Percentiles rank a stretch among this genome's conserved stretches.
phyloP scores from a whole-genome alignment of 2,329 filamentous ascomycete genomes.

The Cladophialophora carrionii region DNA sequence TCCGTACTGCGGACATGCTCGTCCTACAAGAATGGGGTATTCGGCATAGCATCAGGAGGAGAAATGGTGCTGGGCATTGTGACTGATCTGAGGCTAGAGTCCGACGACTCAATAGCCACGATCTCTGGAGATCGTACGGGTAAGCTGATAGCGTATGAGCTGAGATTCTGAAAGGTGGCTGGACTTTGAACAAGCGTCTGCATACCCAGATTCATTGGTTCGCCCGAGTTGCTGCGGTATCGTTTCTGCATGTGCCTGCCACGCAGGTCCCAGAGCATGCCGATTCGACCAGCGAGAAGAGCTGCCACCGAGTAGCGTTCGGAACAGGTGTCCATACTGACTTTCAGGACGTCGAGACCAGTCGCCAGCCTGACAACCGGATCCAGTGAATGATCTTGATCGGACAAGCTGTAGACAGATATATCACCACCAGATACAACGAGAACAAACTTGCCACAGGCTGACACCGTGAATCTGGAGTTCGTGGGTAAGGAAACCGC shows the following conservation, averaged over 20 bases:
- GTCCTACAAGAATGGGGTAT: slow-evolving; percentile 21
- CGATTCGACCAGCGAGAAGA: slow-evolving; percentile 63
- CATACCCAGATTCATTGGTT: slow-evolving; percentile 35
- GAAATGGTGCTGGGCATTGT: slow-evolving; percentile 6
- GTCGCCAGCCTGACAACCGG: slow-evolving; percentile 61
- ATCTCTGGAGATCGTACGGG: slow-evolving; percentile 16
- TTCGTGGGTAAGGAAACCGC: slow-evolving; percentile 20
- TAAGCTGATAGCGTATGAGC: slow-evolving; percentile 8
- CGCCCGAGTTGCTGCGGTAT: slow-evolving; percentile 31
- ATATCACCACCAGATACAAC: slow-evolving; percentile 59
- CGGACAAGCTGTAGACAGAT: slow-evolving; percentile 58
- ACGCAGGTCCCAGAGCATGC: slow-evolving; percentile 62
- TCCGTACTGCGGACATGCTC: slow-evolving; percentile 16
- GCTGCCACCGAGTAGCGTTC: slow-evolving; percentile 61
- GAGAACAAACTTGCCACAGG: slow-evolving; percentile 62
- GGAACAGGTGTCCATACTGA: slow-evolving; percentile 65
- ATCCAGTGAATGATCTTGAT: slow-evolving; percentile 42
- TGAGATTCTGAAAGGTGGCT: slow-evolving; percentile 2
- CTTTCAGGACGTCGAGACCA: slow-evolving; percentile 60
- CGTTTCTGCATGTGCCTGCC: slow-evolving; percentile 30
- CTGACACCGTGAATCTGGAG: slow-evolving; percentile 56
- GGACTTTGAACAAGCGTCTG: slow-evolving; percentile 25
- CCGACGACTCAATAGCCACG: neutral
- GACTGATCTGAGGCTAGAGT: neutral
- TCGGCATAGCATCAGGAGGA: slow-evolving; percentile 13